Conservation (phyloP, 1,284 basidiomycete genomes). For the Xanthoconium separans region DNA sequence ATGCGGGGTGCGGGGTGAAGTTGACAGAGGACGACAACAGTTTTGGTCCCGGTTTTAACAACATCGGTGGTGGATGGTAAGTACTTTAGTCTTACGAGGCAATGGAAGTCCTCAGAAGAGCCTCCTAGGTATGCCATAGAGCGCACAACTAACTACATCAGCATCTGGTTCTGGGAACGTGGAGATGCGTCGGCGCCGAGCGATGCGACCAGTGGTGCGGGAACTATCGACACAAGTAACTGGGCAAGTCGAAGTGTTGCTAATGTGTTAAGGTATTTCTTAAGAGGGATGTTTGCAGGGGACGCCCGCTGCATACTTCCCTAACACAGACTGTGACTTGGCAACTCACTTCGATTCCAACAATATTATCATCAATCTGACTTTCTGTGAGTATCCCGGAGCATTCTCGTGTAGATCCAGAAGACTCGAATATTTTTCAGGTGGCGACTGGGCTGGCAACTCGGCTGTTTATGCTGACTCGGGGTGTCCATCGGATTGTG, state of each 20-base stretch:
- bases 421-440: slow-evolving; percentile 16
- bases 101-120: not conserved
- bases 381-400: slow-evolving; percentile 32
- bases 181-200: slow-evolving; percentile 28
- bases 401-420: not conserved
- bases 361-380: slow-evolving; percentile 43
- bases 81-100: not conserved
- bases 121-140: slow-evolving; percentile 39
- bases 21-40: slow-evolving; percentile 35
- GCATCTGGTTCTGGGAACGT: slow-evolving; percentile 44
- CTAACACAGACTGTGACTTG: slow-evolving; percentile 38
- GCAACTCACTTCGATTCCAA: slow-evolving; percentile 37
- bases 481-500: slow-evolving; percentile 37
- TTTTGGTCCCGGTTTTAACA: slow-evolving; percentile 44
- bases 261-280: not conserved
- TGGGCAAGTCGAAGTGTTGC: slow-evolving; percentile 31
- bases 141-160: slow-evolving; percentile 34
- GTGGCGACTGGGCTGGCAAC: slow-evolving; percentile 45
- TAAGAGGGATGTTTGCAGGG: slow-evolving; percentile 32
- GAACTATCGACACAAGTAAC: slow-evolving; percentile 28
- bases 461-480: slow-evolving; percentile 29
- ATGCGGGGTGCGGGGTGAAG: slow-evolving; percentile 47
- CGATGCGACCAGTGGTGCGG: slow-evolving; percentile 29
- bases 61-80: slow-evolving; percentile 41
- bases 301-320: slow-evolving; percentile 40